Conservation (phyloP, 768 basidiomycete species). For the Lentinula lateritia region DNA sequence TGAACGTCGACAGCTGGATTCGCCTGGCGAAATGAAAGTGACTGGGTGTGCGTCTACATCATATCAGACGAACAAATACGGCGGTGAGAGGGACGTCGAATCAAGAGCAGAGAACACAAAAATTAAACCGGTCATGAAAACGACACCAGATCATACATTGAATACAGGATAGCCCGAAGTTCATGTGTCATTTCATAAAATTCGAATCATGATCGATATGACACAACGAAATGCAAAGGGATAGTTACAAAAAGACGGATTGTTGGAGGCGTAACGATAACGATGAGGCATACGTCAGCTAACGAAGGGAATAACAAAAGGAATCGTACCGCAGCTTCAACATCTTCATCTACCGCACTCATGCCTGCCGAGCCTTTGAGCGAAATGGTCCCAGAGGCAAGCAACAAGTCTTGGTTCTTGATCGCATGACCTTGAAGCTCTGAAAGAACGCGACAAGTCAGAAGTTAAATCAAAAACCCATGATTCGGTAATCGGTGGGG, state of each 20-base stretch:
- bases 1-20: slow-evolving; percentile 35
- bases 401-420: slow-evolving; percentile 91
- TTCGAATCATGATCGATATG: neutral
- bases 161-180: neutral
- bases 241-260: slow-evolving; percentile 5
- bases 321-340: slow-evolving; percentile 72
- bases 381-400: slow-evolving; percentile 83
- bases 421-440: slow-evolving; percentile 97
- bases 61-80: neutral
- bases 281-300: slow-evolving; percentile 10
- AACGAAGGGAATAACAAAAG: slow-evolving; percentile 11
- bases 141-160: neutral
- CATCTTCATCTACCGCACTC: slow-evolving; percentile 85
- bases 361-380: slow-evolving; percentile 78
- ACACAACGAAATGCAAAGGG: neutral
- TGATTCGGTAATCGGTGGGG: slow-evolving; percentile 12
- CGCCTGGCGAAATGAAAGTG: slow-evolving; percentile 31
- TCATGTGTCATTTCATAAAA: neutral
- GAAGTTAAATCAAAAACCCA: slow-evolving; percentile 14
- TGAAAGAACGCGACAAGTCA: slow-evolving; percentile 23
- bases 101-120: neutral
- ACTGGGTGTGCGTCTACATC: slow-evolving; percentile 24
- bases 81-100: neutral
- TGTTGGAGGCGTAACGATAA: neutral
- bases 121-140: neutral